phyloP scores from a whole-genome alignment of 306 rosid genomes.

The Rosa multiflora region DNA sequence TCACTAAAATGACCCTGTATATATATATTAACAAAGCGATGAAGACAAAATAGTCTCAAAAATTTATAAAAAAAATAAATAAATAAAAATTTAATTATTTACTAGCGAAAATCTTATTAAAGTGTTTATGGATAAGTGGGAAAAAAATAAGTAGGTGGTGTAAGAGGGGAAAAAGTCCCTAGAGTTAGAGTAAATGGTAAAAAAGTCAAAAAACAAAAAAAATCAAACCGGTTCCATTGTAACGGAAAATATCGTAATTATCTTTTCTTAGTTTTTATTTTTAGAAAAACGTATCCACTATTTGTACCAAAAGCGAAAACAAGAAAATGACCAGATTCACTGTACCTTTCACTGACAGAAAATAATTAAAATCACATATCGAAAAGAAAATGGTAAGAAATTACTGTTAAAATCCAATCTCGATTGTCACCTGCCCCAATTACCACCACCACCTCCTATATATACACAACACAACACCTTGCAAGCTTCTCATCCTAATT shows the following conservation, averaged over 20 bases:
- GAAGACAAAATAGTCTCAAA: no score
- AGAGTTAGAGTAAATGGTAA: no score
- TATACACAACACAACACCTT: not conserved
- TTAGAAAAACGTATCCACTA: not conserved
- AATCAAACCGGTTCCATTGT: not conserved
- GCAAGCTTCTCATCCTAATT: not conserved
- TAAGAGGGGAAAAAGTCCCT: no score
- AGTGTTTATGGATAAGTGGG: no score
- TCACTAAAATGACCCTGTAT: no score
- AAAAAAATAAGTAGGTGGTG: no score
- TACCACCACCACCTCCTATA: not conserved
- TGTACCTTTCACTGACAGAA: not conserved
- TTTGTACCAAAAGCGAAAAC: not conserved
- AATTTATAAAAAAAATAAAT: no score
- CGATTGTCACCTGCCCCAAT: not conserved
- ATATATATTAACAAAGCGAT: no score
- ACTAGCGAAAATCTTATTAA: no score
- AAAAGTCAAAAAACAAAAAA: not conserved
- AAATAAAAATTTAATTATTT: no score
- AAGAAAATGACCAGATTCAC: constrained; percentile 32
- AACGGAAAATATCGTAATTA: not conserved
- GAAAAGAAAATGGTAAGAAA: not conserved
- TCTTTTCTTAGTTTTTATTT: not conserved
- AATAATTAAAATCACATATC: not conserved
- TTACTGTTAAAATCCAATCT: not conserved